These are phyloP conservation scores for Phytopythium helicoides DNA, from an alignment of 352 stramenopile genomes.

Conservation along the genomic window DNA sequence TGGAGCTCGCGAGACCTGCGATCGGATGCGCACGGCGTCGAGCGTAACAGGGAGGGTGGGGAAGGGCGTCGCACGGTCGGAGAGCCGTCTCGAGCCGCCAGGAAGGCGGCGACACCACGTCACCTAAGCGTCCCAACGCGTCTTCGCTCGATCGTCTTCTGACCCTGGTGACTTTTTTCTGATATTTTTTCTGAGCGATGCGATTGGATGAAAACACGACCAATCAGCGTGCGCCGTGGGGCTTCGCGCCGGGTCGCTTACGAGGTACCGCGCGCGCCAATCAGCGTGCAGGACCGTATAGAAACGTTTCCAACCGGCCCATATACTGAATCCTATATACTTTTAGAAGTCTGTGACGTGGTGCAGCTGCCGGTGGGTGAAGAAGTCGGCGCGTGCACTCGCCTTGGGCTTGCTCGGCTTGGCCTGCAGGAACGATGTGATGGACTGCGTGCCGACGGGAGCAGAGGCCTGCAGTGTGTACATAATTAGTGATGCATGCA, in stretches of 20 bases:
- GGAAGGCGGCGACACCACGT: background rate
- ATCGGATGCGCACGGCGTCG: background rate
- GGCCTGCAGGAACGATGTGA: conserved; percentile 70
- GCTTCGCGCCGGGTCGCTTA: too few relatives aligned
- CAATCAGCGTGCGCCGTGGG: too few relatives aligned
- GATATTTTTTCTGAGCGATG: too few relatives aligned
- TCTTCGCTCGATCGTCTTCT: conserved; percentile 7
- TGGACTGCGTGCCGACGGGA: conserved; percentile 66
- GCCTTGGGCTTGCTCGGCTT: conserved; percentile 14
- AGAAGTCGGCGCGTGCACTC: conserved; percentile 41
- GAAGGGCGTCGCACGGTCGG: too few relatives aligned
- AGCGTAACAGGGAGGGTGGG: too few relatives aligned
- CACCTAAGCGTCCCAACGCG: background rate
- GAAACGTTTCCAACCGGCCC: too few relatives aligned
- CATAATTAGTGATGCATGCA: background rate
- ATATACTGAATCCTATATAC: too few relatives aligned
- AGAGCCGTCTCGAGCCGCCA: too few relatives aligned
- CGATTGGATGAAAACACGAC: background rate
- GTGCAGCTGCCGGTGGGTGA: conserved; percentile 48
- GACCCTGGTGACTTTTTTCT: too few relatives aligned
- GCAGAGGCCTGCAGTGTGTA: conserved; percentile 35
- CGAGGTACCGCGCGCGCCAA: too few relatives aligned
- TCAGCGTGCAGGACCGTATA: too few relatives aligned
- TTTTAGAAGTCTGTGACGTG: conserved; percentile 71
- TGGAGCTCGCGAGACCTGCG: too few relatives aligned